Evolutionary conservation across 2,329 filamentous ascomycete genomes (phyloP), one percentile per base, ranked within the genome.

Genomic region (Fusarium xylarioides): DNA sequence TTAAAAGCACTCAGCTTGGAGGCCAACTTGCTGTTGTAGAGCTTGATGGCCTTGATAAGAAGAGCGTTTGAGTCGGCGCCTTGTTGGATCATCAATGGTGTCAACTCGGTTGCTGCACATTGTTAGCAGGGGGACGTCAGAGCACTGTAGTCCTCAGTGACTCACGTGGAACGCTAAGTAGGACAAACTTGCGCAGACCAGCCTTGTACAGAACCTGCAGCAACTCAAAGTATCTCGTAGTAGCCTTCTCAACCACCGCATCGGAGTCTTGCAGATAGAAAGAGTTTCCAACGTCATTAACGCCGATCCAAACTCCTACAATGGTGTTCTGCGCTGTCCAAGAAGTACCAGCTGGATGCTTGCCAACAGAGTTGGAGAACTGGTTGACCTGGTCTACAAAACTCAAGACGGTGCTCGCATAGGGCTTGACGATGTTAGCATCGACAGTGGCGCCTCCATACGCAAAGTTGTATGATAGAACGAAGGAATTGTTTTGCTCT

Each of bases 101-200:
- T 81, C 58, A 82, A 80, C 49, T 85, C 75, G 16, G 84, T 85
- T 5, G 84, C 83, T 85, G 16, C 0, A 8, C 9, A 2, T 3
- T 5, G 3, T 70, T 9, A 75, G 66, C 18, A 7, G n/a, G n/a
- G n/a, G n/a, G n/a, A n/a, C n/a, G n/a, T n/a, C n/a, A n/a, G n/a
- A n/a, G n/a, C n/a, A n/a, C 14, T 21, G 18, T 15, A n/a, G 4
- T 50, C 3, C 5, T 8, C 11, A 23, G 10, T 15, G 5, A 62
- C 78, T 68, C 60, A 79, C 78, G 87, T 4, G 90, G 90, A 1
- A 91, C 89, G 58, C 85, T 90, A 35, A 92, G 69, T 59, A 91
- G 84, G 4, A 86, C 82, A 67, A 91, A 91, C 62, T 90, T 90
- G 10, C 89, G 82, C 5, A 85, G 85, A 0, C 90, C 90, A 5